A percentile compares a stretch with the other conserved stretches of the same genome.
These are phyloP conservation scores for Pleurotus salmoneostramineus DNA, from an alignment of 768 basidiomycete genomes.

Conservation along the genomic window DNA sequence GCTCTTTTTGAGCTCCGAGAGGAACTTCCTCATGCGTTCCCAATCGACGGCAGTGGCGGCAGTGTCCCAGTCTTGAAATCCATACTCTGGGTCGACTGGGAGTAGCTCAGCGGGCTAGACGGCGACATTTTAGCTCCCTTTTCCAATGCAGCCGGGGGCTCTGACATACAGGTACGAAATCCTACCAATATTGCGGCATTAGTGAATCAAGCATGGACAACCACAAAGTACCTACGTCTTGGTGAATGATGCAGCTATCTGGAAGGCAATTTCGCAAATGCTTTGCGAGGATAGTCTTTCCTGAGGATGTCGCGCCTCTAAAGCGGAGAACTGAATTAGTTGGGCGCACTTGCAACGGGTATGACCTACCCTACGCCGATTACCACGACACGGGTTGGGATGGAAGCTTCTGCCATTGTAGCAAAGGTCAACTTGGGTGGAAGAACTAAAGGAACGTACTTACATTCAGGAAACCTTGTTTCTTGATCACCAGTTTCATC, in stretches of 20 bases:
- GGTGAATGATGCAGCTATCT: slow-evolving; percentile 2
- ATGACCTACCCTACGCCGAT: background rate
- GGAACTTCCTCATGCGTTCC: background rate
- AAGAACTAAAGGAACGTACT: too few species aligned
- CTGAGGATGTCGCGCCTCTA: background rate
- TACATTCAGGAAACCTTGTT: too few species aligned
- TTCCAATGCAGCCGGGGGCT: background rate
- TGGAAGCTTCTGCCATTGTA: too few species aligned
- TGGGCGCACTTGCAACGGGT: too few species aligned
- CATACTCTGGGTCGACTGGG: background rate
- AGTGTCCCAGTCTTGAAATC: background rate
- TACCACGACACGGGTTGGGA: background rate
- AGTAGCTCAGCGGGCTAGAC: background rate
- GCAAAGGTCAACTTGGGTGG: too few species aligned
- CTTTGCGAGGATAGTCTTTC: background rate
- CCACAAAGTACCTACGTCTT: background rate
- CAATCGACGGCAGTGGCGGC: background rate
- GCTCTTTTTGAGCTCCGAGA: background rate
- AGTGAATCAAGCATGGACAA: background rate
- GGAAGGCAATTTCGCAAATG: slow-evolving; percentile 1
- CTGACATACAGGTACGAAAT: slow-evolving; percentile 1
- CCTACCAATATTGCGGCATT: background rate
- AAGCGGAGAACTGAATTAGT: too few species aligned
- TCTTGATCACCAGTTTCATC: too few species aligned
- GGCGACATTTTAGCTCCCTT: background rate